Evolutionary conservation across 805 yeast genomes (phyloP), one percentile per base, ranked within the genome.

Genomic region (Saccharomycopsis sp.): DNA sequence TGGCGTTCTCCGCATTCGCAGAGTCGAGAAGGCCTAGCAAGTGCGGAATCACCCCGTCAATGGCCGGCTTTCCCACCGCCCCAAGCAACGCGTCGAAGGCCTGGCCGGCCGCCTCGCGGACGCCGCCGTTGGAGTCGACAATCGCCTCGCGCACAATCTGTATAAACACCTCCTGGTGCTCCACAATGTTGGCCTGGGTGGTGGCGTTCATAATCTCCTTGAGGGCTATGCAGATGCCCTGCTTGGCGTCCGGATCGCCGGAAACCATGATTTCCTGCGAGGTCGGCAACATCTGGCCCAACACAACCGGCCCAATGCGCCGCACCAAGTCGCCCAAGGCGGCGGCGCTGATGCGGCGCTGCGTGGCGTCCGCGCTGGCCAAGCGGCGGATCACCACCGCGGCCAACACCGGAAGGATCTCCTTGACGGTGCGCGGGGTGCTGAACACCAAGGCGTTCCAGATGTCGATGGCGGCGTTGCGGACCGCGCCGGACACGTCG

Each of bases 391-490:
- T 89, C 66, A 94, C 84, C 65, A 89, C 80, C 60, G 80, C 80
- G 3, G 94, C 88, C 63, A 94, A 81, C 3, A 90, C 78, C 34
- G 97, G 95, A 62, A 94, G 72, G 61, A 94, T 90, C 70, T 91
- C 97, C 75, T 89, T 92, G 52, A 94, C 87, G 2, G 97, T 89
- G 68, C 88, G 84, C 50, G 99, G 98, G 21, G 99, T 94, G 70
- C 94, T 94, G 52, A 96, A 88, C 54, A 94, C 97, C 68, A 94
- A 77, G 0, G 97, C 90, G 73, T 91, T 91, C 99, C 99, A 94
- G 52, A 94, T 90, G 66, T 94, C 97, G 60, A 89, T 82, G 12
- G 98, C 85, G 24, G 96, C 88, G 63, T 83, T 83, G 66, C 99
- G 84, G 24, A 94, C 99, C 63, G 84, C 78, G 64, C 89, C 89